Base-by-base conservation (phyloP, 768 basidiomycete species). In the Collybia nuda region DNA sequence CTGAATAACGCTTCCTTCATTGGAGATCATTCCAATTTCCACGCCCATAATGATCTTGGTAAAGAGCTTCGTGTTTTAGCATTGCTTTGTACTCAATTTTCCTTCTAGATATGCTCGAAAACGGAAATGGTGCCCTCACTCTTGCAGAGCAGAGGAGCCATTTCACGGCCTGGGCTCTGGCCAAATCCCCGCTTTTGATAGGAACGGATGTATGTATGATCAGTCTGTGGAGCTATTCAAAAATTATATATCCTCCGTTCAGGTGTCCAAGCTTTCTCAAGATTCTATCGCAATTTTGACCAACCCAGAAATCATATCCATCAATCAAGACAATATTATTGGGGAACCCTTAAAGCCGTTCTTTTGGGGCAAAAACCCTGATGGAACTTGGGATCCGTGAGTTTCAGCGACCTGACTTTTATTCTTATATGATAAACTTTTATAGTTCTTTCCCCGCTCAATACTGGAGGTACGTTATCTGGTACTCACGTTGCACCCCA, bases 141-240 rank as follows among this genome's bases (percentile, higher is more conserved):
- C 68, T 69, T 47, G 79, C 77, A 2, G 78, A 82, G 59, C 64
- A 70, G 23, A 77, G 78, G 58, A 75, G 76, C 22, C 79, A 81
- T 57, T 81, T 81, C 57, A 79, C 78, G 2, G 77, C 77, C 0
- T 82, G 80, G 80, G 79, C 80, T 21, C 58, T 81, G 63, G 74
- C 75, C 15, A 82, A 81, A 56, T 77, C 76, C 0, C 80, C 79
- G 5, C 68, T 81, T 14, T 64, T 81, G 40, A 71, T 82, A 45
- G 72, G 80, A 50, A 76, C 80, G 1, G 64, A 77, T 47, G 77
- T 76, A 50, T 9, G 71, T 62, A 32, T 17, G 19, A 28, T 29
- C 19, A 40, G 12, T 40, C 9, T 32, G 17, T 17, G 5, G n/a
- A 17, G 19, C 28, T 11, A 3, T 5, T 9, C 14, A 32, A 11